A percentile compares a stretch with the other conserved stretches of the same genome.
phyloP scores from a whole-genome alignment of 257 asterid genomes.

The Thymus mandschuricus region DNA sequence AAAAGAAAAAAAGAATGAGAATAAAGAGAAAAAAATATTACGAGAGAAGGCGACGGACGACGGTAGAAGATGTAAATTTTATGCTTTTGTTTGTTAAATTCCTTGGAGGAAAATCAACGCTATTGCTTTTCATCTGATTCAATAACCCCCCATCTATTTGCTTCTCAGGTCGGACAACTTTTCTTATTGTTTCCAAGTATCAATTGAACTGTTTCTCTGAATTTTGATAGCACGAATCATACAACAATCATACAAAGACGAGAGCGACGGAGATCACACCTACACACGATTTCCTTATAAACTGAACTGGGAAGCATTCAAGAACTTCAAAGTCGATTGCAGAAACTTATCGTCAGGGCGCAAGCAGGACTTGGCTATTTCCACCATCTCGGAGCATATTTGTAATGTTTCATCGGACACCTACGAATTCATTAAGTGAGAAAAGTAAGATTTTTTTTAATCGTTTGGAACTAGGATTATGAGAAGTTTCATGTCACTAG shows the following conservation, averaged over 20 bases:
- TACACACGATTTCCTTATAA: background rate
- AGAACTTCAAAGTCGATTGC: slow-evolving; percentile 52
- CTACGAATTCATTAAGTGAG: slow-evolving; percentile 33
- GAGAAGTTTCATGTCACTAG: background rate
- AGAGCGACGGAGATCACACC: background rate
- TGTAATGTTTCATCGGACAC: slow-evolving; percentile 41
- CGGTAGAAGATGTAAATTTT: too few relatives aligned
- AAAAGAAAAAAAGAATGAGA: too few relatives aligned
- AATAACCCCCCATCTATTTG: too few relatives aligned
- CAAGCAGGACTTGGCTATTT: slow-evolving; percentile 65
- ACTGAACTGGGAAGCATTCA: slow-evolving; percentile 35
- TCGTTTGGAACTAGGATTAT: too few relatives aligned
- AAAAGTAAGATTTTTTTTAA: background rate
- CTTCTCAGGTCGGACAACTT: too few relatives aligned
- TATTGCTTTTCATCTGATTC: too few relatives aligned
- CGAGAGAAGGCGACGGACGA: too few relatives aligned
- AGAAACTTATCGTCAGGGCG: slow-evolving; percentile 54
- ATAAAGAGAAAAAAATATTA: too few relatives aligned
- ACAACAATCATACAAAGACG: slow-evolving; percentile 14
- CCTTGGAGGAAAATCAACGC: too few relatives aligned
- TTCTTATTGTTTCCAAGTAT: too few relatives aligned
- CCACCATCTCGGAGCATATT: slow-evolving; percentile 61
- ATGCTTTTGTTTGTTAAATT: too few relatives aligned
- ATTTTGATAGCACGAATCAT: background rate
- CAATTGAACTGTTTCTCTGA: background rate